Percentiles rank a stretch among this genome's conserved stretches.
Conservation (phyloP, 768 basidiomycete species). For the Naematelia aurantialba region DNA sequence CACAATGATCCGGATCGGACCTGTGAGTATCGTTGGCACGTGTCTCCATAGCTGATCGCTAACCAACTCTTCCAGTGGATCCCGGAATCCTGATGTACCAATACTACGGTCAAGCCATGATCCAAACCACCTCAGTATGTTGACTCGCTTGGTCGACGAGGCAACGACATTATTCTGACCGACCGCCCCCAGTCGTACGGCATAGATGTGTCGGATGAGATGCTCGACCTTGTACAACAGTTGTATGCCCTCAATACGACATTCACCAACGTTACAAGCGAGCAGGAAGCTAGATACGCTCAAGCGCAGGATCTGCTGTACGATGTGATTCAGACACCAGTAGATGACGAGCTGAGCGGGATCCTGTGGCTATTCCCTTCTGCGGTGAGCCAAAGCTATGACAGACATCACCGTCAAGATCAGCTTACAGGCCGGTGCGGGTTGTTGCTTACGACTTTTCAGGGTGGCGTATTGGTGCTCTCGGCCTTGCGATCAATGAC, state of each 20-base stretch:
- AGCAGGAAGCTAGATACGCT: not conserved
- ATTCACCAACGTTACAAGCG: constrained; percentile 1
- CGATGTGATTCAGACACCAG: constrained; percentile 24
- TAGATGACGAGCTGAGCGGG: constrained; percentile 24
- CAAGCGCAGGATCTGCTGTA: constrained; percentile 14
- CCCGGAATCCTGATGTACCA: constrained; percentile 22
- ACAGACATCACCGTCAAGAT: too few relatives aligned
- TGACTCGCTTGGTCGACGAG: not conserved
- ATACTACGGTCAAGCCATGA: constrained; percentile 33
- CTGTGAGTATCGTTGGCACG: not conserved
- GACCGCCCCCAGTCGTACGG: constrained; percentile 27
- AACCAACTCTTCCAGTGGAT: constrained; percentile 13
- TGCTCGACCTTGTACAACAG: constrained; percentile 11
- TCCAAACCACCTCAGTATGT: constrained; percentile 5
- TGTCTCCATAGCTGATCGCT: constrained; percentile 5
- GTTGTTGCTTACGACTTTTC: too few relatives aligned
- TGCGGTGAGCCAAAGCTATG: constrained; percentile 26
- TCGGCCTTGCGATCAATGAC: constrained; percentile 22
- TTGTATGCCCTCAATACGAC: constrained; percentile 31
- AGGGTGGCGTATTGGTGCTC: constrained; percentile 25
- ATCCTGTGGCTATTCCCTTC: constrained; percentile 39
- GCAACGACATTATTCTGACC: not conserved
- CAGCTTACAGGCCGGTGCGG: too few relatives aligned
- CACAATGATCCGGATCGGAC: not conserved
- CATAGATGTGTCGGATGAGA: constrained; percentile 20